Base-by-base conservation (phyloP, 306 rosid species). In the Sechiopsis laciniata region DNA sequence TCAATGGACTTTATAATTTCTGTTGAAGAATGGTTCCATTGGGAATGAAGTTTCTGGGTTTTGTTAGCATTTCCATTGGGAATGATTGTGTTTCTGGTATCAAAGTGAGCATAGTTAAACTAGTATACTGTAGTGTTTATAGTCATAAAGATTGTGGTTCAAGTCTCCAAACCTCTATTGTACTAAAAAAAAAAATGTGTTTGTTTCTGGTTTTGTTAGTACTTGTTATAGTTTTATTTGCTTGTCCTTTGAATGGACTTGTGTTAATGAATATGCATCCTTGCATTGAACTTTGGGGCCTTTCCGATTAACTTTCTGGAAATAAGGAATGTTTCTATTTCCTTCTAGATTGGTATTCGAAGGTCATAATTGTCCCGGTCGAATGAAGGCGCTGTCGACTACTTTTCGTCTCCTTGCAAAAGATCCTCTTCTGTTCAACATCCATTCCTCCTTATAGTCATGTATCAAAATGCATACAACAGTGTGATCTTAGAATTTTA, bases 331-430 rank as follows among this genome's bases (percentile, higher is more conserved):
- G 46, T 8, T 40, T 11, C 12, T 7, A 46, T 46, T 67, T 46
- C 73, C 17, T 46, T 50, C 17, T 67, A 21, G 20, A 10, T 69
- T 50, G 35, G 17, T 21, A 22, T 15, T 69, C 17, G 0, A 7
- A 50, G 19, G 69, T 62, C 48, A 62, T 26, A 62, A 62, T 3
- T 50, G 57, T 69, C 40, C 56, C 0, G 45, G 50, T 22, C 19
- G 10, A 22, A 69, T 51, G 45, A 22, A 22, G 57, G 0, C 9
- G 6, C n/a, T 45, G n/a, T 20, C 45, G 37, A 21, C 37, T 19
- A 46, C 55, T 68, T 68, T 13, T 68, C 37, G 11, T 45, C 17
- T 68, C 20, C 73, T 12, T 68, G 20, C 53, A 20, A 48, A 68
- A 42, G 8, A 12, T 13, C 20, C 21, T 48, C 42, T 6, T 69